Evolutionary conservation across 2,329 filamentous ascomycete genomes (phyloP), one percentile per base, ranked within the genome.

Genomic region (Chrysosporium queenslandicum): DNA sequence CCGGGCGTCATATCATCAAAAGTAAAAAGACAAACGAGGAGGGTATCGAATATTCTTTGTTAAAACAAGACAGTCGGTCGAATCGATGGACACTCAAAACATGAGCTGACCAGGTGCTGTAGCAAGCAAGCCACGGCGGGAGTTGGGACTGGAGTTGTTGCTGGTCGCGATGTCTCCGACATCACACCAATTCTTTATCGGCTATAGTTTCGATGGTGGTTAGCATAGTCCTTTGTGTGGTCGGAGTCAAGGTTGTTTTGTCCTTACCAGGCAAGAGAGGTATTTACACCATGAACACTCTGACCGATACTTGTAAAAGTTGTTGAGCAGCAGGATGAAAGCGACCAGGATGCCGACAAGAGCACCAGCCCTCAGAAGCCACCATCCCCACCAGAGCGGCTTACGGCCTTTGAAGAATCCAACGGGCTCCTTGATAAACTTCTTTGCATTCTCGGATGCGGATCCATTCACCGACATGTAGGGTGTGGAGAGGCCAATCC

Each of bases 361-460:
- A 21, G 85, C 83, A 0, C 78, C 87, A 0, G 79, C 86, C 16
- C 92, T 80, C 25, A 97, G 77, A 20, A 95, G 69, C 91, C 91
- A 97, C 92, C 92, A 98, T 4, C 74, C 85, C 92, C 92, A 98
- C 92, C 92, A 98, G 6, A 95, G 76, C 20, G 86, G 85, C 67
- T 94, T 95, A 16, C 92, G 80, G 18, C 87, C 88, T 66, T 90
- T 91, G 58, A 69, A 62, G 47, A 68, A 66, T 48, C 62, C 60
- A 3, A 82, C 66, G 0, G 85, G 80, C 53, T 78, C 80, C 61
- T 81, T 80, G 52, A 80, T 64, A 59, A 85, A 81, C 0, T 73
- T 66, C 23, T 75, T 73, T 16, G 75, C 73, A 20, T 74, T 74
- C 41, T 75, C 72, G 60, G 61, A 53, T 36, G 58, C 65, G 16